Base-by-base conservation (phyloP, 257 asterid species). In the Paulownia fortunei region DNA sequence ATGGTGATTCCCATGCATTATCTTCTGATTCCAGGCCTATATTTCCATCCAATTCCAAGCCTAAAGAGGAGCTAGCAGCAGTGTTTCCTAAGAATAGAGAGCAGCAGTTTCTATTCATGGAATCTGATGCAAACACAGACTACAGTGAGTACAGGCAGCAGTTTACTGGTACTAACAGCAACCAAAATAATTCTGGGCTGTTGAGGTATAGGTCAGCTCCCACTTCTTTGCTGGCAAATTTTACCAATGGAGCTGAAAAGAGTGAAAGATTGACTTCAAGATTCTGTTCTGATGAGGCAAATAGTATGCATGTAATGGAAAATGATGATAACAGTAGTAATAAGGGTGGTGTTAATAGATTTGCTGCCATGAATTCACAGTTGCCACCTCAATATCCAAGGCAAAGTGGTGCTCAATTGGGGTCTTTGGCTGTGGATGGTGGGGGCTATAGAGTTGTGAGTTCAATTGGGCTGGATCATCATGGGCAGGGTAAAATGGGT, bases 301-400 rank as follows among this genome's bases (percentile, higher is more conserved):
- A 77, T 65, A 67, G 78, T 16, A 39, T 77, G 79, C 36, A 58
- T 46, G 73, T 73, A 19, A 30, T 58, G 55, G 60, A 61, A 19
- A 44, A 46, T 24, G 70, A 47, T 36, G 78, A 79, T n/a, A 62
- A 47, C 19, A 64, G 75, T 16, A 41, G 59, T 19, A 46, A 69
- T 11, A 79, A 64, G 75, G 37, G 54, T 16, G 44, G 66, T 42
- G 70, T 46, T 26, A 67, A 42, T 72, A 73, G 82, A 60, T 62
- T 77, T 64, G 47, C 72, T 13, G 80, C 61, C 1, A 67, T 79
- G 85, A 85, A 83, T 77, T 69, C 91, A 32, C 94, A 79, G 86
- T 75, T 91, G 85, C 98, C 94, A 47, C 97, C 93, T 55, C 97
- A 87, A 73, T 89, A 91, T 80, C 96, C 98, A 15, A 85, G 90